phyloP scores from a whole-genome alignment of 371 early-diverging fungal species.

The Mucor plumbeus region DNA sequence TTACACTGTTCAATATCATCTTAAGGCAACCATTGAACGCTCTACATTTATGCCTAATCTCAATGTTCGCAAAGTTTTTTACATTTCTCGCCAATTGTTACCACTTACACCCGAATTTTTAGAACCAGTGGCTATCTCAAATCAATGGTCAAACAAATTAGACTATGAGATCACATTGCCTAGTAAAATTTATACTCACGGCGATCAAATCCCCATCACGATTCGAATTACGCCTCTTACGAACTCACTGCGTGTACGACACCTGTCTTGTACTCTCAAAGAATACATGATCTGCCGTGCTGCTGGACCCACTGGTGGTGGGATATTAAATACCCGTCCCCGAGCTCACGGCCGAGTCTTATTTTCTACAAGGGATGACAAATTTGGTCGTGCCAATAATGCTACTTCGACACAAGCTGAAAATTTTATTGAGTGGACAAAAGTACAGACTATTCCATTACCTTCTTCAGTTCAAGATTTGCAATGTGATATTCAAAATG shows the following conservation, averaged over 20 bases:
- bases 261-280: constrained; percentile 42
- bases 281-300: constrained; percentile 47
- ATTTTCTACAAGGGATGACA: constrained; percentile 30
- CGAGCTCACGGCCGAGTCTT: constrained; percentile 43
- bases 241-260: constrained; percentile 31
- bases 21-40: constrained; percentile 47
- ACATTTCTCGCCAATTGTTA: constrained; percentile 36
- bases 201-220: constrained; percentile 44
- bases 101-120: constrained; percentile 35
- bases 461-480: constrained; percentile 31
- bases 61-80: constrained; percentile 20
- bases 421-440: constrained; percentile 37
- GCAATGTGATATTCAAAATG: constrained; percentile 48
- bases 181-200: constrained; percentile 40
- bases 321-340: constrained; percentile 34
- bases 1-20: constrained; percentile 44
- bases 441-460: constrained; percentile 31
- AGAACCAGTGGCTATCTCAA: constrained; percentile 41
- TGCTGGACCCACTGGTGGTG: constrained; percentile 11
- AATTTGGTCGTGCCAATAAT: constrained; percentile 23
- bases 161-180: constrained; percentile 52
- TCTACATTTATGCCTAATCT: constrained; percentile 41
- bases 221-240: constrained; percentile 44
- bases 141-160: constrained; percentile 48
- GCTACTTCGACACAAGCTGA: not conserved